Percentiles rank a stretch among this genome's conserved stretches.
These are phyloP conservation scores for Aphanomyces stellatus DNA, from an alignment of 352 stramenopile species.

Conservation along the genomic window DNA sequence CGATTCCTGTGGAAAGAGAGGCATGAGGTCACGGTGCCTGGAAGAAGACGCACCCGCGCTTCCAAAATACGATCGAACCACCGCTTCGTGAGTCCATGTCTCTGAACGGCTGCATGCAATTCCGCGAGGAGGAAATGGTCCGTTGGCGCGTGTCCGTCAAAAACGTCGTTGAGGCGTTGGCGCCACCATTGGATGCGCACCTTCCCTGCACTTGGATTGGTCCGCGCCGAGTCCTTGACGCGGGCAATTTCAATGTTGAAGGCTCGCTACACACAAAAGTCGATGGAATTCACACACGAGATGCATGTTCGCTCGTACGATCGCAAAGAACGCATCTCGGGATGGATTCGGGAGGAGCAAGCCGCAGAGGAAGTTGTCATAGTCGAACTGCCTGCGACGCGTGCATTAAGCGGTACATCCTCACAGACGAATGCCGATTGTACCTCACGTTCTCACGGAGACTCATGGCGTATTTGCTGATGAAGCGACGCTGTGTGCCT, in stretches of 20 bases:
- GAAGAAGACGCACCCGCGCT: slow-evolving; percentile 38
- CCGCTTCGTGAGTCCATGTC: slow-evolving; percentile 70
- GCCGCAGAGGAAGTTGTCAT: slow-evolving; percentile 74
- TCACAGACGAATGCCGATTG: too few relatives aligned
- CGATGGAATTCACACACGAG: background rate
- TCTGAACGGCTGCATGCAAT: slow-evolving; percentile 51
- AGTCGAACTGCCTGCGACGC: slow-evolving; percentile 73
- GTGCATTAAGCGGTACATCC: too few relatives aligned
- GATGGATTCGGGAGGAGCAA: slow-evolving; percentile 56
- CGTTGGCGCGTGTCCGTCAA: slow-evolving; percentile 25
- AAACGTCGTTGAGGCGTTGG: slow-evolving; percentile 70
- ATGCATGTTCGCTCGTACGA: slow-evolving; percentile 30
- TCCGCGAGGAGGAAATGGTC: slow-evolving; percentile 64
- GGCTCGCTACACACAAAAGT: slow-evolving; percentile 41
- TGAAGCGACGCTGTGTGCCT: slow-evolving; percentile 14
- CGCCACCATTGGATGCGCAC: slow-evolving; percentile 92
- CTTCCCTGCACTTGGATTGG: slow-evolving; percentile 75
- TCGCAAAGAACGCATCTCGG: slow-evolving; percentile 65
- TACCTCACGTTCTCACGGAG: slow-evolving; percentile 16
- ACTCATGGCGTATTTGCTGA: slow-evolving; percentile 13
- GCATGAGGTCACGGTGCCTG: background rate
- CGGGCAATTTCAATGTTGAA: slow-evolving; percentile 86
- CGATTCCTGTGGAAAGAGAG: slow-evolving; percentile 33
- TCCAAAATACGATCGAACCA: slow-evolving; percentile 90
- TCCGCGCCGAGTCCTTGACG: slow-evolving; percentile 83